Conservation (phyloP, 2,329 filamentous ascomycete genomes). For the Apiospora koreana region DNA sequence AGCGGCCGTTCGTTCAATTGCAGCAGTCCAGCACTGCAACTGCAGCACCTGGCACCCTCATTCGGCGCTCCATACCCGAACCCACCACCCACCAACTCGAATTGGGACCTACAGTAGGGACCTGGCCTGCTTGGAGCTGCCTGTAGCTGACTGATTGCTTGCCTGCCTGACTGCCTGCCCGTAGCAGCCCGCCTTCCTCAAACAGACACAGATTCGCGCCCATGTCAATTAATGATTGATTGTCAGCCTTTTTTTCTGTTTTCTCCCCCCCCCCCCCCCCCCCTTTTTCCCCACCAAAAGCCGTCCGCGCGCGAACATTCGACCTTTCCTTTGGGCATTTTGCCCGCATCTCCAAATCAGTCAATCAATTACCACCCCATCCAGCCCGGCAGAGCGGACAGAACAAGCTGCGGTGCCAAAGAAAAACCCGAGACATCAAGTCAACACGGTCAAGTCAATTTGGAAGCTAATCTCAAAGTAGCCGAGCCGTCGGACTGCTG, state of each 20-base stretch:
- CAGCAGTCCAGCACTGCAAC: too few species aligned
- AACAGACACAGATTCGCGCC: background rate
- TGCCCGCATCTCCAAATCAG: background rate
- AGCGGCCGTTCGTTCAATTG: background rate
- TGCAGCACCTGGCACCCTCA: too few species aligned
- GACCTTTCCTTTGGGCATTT: background rate
- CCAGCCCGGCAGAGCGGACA: background rate
- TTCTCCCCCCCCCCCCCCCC: background rate
- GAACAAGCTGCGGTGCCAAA: background rate
- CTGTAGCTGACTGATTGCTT: too few species aligned
- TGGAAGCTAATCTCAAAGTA: conserved; percentile 3
- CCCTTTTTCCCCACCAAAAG: conserved; percentile 5
- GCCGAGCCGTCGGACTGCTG: background rate
- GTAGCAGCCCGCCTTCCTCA: background rate
- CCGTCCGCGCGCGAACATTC: background rate
- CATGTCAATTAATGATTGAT: background rate
- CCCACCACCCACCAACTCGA: background rate
- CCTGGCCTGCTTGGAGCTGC: too few species aligned
- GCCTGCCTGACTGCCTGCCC: too few species aligned
- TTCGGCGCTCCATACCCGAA: conserved; percentile 11
- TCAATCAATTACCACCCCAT: too few species aligned
- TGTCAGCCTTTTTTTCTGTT: background rate
- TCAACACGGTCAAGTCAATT: too few species aligned
- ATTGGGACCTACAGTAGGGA: too few species aligned
- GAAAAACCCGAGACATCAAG: background rate